Conservation (phyloP, 805 yeast genomes). For the Starmerella kuoi region DNA sequence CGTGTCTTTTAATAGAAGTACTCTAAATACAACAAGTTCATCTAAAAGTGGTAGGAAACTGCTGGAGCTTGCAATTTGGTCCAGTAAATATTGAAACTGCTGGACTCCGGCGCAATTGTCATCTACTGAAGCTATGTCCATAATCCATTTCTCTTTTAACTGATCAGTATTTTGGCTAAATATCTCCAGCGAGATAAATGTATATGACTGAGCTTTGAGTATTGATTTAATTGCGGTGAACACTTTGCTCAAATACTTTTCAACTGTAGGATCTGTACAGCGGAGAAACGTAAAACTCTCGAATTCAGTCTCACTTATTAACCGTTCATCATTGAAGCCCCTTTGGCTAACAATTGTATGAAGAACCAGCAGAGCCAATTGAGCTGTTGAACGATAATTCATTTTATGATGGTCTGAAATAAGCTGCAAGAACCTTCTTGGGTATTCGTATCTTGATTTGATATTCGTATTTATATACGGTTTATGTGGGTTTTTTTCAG, state of each 20-base stretch:
- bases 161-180: neutral
- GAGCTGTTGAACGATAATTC: neutral
- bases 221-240: conserved; percentile 4
- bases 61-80: neutral
- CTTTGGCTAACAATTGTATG: conserved; percentile 2
- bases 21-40: neutral
- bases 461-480: too few relatives aligned
- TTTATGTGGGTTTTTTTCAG: too few relatives aligned
- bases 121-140: neutral
- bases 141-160: conserved; percentile 1
- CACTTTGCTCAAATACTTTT: neutral
- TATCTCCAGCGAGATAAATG: neutral
- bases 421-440: too few relatives aligned
- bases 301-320: neutral
- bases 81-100: conserved; percentile 3
- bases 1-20: neutral
- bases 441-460: too few relatives aligned
- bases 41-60: neutral
- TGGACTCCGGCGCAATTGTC: neutral
- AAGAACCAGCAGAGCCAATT: neutral
- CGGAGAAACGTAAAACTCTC: neutral
- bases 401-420: too few relatives aligned
- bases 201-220: neutral
- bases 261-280: neutral
- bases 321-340: neutral